These are phyloP conservation scores for Leptoxyphium fumago DNA, from an alignment of 2,329 filamentous ascomycete species.

Conservation along the genomic window DNA sequence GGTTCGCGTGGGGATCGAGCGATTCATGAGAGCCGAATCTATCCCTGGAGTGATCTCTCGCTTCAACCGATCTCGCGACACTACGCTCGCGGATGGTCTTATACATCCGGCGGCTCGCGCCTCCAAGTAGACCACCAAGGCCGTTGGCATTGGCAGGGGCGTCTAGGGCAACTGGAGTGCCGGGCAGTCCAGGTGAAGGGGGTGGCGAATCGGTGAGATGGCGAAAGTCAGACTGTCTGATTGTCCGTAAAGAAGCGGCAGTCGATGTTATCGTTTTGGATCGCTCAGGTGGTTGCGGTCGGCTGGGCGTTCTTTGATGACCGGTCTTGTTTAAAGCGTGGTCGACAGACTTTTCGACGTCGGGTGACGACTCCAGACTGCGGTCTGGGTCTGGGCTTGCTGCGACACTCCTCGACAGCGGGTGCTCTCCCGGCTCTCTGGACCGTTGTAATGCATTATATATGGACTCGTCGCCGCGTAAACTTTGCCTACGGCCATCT, in stretches of 20 bases:
- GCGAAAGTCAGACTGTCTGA: slow-evolving; percentile 26
- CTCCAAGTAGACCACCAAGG: slow-evolving; percentile 31
- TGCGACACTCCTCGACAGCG: slow-evolving; percentile 58
- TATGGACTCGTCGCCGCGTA: slow-evolving; percentile 45
- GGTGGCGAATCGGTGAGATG: slow-evolving; percentile 21
- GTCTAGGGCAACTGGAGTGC: slow-evolving; percentile 29
- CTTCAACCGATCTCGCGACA: slow-evolving; percentile 32
- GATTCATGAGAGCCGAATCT: slow-evolving; percentile 39
- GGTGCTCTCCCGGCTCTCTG: slow-evolving; percentile 46
- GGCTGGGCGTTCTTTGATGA: slow-evolving; percentile 7
- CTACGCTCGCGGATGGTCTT: slow-evolving; percentile 29
- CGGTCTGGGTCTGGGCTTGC: slow-evolving; percentile 44
- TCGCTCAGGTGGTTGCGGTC: slow-evolving; percentile 22
- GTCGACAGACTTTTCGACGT: slow-evolving; percentile 1
- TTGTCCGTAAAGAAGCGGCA: slow-evolving; percentile 29
- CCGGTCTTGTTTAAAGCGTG: slow-evolving; percentile 1
- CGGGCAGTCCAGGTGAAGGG: slow-evolving; percentile 28
- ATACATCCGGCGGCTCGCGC: slow-evolving; percentile 31
- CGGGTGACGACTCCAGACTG: not conserved
- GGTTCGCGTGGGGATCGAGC: slow-evolving; percentile 47
- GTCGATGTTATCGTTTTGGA: slow-evolving; percentile 27
- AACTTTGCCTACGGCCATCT: slow-evolving; percentile 40
- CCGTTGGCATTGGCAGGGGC: slow-evolving; percentile 24
- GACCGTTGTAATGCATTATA: slow-evolving; percentile 35
- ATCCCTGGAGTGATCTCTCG: slow-evolving; percentile 49